Evolutionary conservation across 2,329 filamentous ascomycete genomes (phyloP), one percentile per base, ranked within the genome.

Genomic region (Neofusicoccum cordaticola): DNA sequence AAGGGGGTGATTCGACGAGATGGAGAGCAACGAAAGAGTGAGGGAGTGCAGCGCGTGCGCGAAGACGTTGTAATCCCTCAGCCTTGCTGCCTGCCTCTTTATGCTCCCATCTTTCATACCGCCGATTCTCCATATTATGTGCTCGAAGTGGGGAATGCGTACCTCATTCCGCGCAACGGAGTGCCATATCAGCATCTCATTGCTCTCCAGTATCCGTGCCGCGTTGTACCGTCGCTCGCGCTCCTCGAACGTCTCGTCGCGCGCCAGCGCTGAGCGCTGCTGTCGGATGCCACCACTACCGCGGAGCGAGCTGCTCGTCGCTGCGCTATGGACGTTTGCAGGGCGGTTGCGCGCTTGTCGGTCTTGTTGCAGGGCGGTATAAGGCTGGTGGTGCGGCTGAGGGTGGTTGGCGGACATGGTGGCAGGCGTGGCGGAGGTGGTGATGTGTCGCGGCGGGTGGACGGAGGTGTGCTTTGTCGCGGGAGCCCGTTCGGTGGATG

Each of bases 171-270:
- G 53, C 31, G 65, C 69, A 7, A 63, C 67, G 37, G 71, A 67
- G 50, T 71, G 71, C 75, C 77, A 77, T 11, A 77, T 70, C 41
- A 79, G 57, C 73, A 78, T 67, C 67, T 79, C 78, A 9, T 68
- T 68, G 52, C 69, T 76, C 47, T 74, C 73, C 1, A 79, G 64
- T 39, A 78, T 73, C 15, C 66, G 57, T 0, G 71, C 74, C 0
- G 77, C 77, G 45, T 73, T 67, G 19, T 73, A 67, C 1, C 76
- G 67, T 9, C 56, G 47, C 65, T 76, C 70, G 4, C 72, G 69
- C 39, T 64, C 45, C 41, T 75, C 73, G 62, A 71, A 77, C 22
- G 65, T 66, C 52, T 77, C 74, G 42, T 65, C 64, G 39, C 51
- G 51, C 34, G 34, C 52, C 19, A 50, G 58, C 37, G 58, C 37